Conservation (phyloP, 495 filamentous ascomycete genomes). For the Lichina pygmaea region DNA sequence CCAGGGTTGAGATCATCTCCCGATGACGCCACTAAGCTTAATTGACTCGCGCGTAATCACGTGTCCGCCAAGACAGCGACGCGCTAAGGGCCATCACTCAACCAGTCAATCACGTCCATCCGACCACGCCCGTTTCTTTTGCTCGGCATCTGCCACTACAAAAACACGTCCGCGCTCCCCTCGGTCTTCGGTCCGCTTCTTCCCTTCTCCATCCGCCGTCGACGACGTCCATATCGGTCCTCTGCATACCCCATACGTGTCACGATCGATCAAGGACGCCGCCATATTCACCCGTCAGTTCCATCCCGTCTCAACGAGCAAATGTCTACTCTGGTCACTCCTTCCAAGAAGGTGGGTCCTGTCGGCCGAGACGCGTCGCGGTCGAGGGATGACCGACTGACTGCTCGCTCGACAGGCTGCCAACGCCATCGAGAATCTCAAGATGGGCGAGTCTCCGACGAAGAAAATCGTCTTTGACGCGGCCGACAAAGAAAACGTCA, state of each 20-base stretch:
- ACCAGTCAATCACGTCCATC: too few species aligned
- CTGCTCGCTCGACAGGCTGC: conserved; percentile 33
- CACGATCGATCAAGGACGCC: not conserved
- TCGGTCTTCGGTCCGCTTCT: not conserved
- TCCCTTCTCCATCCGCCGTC: not conserved
- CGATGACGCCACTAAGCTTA: too few species aligned
- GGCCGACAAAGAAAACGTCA: conserved; percentile 58
- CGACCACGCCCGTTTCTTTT: too few species aligned
- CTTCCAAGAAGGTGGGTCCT: conserved; percentile 60
- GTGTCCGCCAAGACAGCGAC: too few species aligned
- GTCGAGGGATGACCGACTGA: not conserved
- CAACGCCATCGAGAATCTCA: conserved; percentile 60
- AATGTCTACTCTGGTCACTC: conserved; percentile 46
- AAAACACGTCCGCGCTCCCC: not conserved
- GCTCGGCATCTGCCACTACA: too few species aligned
- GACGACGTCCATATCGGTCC: not conserved
- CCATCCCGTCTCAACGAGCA: not conserved
- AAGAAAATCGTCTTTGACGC: conserved; percentile 66
- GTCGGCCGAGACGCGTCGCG: conserved; percentile 16
- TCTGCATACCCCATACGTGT: not conserved
- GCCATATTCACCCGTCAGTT: not conserved
- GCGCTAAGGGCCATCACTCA: too few species aligned
- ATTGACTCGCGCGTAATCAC: too few species aligned
- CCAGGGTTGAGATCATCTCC: too few species aligned
- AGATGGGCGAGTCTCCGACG: conserved; percentile 67